Percentiles rank a stretch among this genome's conserved stretches.
Evolutionary conservation across 176 grass and related monocot genomes (phyloP).

Genomic region (Lolium rigidum): DNA sequence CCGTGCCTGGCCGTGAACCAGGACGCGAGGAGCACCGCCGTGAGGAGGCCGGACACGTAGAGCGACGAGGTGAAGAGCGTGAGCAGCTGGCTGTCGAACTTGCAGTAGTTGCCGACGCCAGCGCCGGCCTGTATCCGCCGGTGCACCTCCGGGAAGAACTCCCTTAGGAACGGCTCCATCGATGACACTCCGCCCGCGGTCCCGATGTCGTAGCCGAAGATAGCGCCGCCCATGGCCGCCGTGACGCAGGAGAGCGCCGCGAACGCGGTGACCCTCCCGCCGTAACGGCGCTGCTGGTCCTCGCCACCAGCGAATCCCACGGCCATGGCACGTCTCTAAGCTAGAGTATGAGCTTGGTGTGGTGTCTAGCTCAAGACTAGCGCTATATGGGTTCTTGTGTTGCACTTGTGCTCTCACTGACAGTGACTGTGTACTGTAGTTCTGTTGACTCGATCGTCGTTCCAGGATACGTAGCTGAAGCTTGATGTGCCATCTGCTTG

Average conservation of each 20-base stretch:
- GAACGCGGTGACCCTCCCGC: constrained; percentile 57
- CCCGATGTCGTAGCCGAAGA: constrained; percentile 73
- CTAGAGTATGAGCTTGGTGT: neutral
- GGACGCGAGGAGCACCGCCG: constrained; percentile 50
- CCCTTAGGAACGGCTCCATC: constrained; percentile 63
- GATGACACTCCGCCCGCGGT: constrained; percentile 61
- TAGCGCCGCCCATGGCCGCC: constrained; percentile 64
- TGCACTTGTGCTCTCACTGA: neutral
- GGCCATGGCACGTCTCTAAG: neutral
- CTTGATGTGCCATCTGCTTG: neutral
- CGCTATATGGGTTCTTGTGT: neutral
- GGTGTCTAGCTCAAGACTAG: neutral
- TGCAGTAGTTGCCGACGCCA: constrained; percentile 74
- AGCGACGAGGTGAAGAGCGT: constrained; percentile 77
- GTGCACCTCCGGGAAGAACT: constrained; percentile 65
- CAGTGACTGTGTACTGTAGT: neutral
- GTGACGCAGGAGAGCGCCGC: constrained; percentile 58
- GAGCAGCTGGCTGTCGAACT: constrained; percentile 76
- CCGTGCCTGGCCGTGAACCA: constrained; percentile 48
- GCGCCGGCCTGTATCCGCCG: neutral
- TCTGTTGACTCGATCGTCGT: neutral
- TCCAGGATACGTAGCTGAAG: neutral
- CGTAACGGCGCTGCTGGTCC: constrained; percentile 12
- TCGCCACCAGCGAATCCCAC: neutral
- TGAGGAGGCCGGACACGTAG: constrained; percentile 59